Evolutionary conservation across 208 protist genomes (phyloP).

Genomic region (Zelonia costaricensis): DNA sequence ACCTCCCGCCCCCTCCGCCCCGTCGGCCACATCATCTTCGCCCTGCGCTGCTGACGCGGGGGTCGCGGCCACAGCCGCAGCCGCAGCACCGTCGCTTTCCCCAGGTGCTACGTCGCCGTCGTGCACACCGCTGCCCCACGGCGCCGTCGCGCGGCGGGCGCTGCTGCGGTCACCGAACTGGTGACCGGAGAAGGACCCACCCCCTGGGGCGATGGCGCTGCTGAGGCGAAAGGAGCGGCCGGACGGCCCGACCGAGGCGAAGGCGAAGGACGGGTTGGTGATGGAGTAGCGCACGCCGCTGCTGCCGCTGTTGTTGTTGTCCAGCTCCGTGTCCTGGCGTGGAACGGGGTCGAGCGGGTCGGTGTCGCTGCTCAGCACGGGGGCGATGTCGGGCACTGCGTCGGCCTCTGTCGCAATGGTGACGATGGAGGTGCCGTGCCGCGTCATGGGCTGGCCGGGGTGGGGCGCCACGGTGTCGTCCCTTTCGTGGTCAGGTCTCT

Average conservation of each 20-base stretch:
- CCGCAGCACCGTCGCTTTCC: no score
- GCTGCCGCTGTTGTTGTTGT: background rate
- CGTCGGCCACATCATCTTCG: background rate
- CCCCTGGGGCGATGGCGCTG: background rate
- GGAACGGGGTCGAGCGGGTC: background rate
- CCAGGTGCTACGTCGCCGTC: background rate
- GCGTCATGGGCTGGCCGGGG: background rate
- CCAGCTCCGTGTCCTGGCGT: no score
- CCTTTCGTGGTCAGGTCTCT: no score
- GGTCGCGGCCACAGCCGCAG: background rate
- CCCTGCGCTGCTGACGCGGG: background rate
- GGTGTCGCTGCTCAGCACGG: background rate
- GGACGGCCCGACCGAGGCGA: background rate
- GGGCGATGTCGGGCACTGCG: background rate
- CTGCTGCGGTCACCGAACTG: background rate
- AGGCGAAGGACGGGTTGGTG: slow-evolving; percentile 20
- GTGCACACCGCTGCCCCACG: no score
- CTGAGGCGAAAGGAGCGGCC: background rate
- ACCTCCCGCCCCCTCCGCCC: background rate
- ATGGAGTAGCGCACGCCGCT: slow-evolving; percentile 19
- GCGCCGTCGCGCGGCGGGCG: background rate
- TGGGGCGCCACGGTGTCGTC: no score
- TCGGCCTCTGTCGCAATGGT: background rate
- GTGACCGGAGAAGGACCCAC: background rate
- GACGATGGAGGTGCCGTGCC: background rate